Conservation (phyloP, 2,329 filamentous ascomycete genomes). For the Truncatella angustata region DNA sequence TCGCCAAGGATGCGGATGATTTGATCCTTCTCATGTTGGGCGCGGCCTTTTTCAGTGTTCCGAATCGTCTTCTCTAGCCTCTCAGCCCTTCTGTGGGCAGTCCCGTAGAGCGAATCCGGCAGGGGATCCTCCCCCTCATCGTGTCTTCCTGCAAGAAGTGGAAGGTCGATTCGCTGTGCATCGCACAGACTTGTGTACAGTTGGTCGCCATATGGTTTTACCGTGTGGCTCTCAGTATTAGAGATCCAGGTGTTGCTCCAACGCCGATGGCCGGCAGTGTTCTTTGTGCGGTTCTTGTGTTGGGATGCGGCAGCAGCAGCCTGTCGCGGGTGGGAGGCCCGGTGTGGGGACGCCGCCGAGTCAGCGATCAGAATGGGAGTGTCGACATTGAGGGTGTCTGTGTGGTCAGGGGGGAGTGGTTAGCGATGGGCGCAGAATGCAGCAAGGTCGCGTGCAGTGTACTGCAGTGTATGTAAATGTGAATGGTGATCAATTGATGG, state of each 20-base stretch:
- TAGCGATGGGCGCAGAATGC: conserved; percentile 4
- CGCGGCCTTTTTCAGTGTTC: conserved; percentile 62
- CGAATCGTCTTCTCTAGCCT: conserved; percentile 60
- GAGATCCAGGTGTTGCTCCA: neutral
- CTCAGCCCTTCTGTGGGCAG: conserved; percentile 57
- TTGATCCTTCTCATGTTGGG: conserved; percentile 66
- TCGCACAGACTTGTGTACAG: conserved; percentile 57
- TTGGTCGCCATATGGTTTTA: conserved; percentile 54
- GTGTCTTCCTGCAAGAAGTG: conserved; percentile 47
- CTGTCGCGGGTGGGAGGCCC: conserved; percentile 37
- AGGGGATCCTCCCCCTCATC: conserved; percentile 52
- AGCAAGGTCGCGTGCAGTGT: no score
- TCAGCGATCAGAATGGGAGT: conserved; percentile 73
- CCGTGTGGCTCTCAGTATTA: conserved; percentile 29
- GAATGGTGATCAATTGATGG: neutral
- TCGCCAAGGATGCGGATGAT: conserved; percentile 71
- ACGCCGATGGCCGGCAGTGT: conserved; percentile 10
- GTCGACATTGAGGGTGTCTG: conserved; percentile 71
- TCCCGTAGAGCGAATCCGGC: conserved; percentile 52
- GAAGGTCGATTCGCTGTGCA: conserved; percentile 55
- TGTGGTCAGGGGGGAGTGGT: conserved; percentile 11
- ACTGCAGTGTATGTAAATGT: neutral
- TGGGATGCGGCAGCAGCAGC: conserved; percentile 21
- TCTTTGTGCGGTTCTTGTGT: conserved; percentile 30
- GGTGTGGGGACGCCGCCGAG: conserved; percentile 25